phyloP scores from a whole-genome alignment of 768 basidiomycete genomes.

The Sarcodon aspratus region DNA sequence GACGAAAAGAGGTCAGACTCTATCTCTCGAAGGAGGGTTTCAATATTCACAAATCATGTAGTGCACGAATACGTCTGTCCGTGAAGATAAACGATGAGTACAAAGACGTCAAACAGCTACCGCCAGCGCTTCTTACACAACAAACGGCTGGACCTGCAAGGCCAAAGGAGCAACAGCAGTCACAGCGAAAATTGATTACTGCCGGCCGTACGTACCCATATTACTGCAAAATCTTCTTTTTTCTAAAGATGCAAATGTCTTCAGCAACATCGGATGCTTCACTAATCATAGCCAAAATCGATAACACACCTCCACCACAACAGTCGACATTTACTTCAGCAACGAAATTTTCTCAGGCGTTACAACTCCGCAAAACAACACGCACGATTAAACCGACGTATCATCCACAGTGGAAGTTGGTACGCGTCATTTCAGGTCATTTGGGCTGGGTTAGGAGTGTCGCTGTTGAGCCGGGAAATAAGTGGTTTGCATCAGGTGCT shows the following conservation, averaged over 20 bases:
- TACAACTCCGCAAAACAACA: slow-evolving; percentile 87
- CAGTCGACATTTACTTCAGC: slow-evolving; percentile 63
- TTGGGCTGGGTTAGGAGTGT: slow-evolving; percentile 95
- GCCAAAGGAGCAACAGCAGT: slow-evolving; percentile 37
- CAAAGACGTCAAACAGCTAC: slow-evolving; percentile 74
- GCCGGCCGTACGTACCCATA: slow-evolving; percentile 43
- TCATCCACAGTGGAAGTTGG: slow-evolving; percentile 93
- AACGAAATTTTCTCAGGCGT: slow-evolving; percentile 71
- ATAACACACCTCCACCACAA: slow-evolving; percentile 55
- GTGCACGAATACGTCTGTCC: slow-evolving; percentile 62
- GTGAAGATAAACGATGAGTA: slow-evolving; percentile 90
- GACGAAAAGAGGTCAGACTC: slow-evolving; percentile 57
- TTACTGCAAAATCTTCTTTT: not conserved
- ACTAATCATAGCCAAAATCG: slow-evolving; percentile 62
- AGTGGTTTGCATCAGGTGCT: slow-evolving; percentile 98
- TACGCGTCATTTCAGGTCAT: slow-evolving; percentile 95
- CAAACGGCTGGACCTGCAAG: slow-evolving; percentile 75
- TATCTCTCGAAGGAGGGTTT: not conserved
- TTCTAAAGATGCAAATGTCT: slow-evolving; percentile 7
- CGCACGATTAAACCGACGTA: slow-evolving; percentile 92
- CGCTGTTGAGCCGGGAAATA: slow-evolving; percentile 94
- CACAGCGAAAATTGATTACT: slow-evolving; percentile 53
- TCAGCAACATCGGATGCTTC: slow-evolving; percentile 36
- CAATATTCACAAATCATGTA: slow-evolving; percentile 13
- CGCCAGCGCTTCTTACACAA: slow-evolving; percentile 68